Evolutionary conservation across 805 yeast genomes (phyloP), one percentile per base, ranked within the genome.

Genomic region (Lipomyces orientalis): DNA sequence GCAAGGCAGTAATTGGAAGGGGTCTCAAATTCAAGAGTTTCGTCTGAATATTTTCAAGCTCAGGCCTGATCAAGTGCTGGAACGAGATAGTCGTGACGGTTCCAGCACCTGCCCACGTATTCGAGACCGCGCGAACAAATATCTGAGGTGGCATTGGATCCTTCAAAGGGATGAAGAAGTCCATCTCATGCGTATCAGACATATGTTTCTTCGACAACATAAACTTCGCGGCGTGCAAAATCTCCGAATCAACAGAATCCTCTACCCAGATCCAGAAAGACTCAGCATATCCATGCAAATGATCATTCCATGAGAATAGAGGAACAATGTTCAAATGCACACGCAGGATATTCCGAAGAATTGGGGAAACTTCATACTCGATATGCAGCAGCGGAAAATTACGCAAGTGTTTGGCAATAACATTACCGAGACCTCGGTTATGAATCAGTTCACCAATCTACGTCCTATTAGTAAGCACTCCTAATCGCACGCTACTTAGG

Each of bases 251-350:
- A 64, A 89, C 91, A 2, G 94, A 87, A 71, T 91, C 96, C 76
- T 93, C 98, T 5, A 94, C 96, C 70, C 94, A 84, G 2, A 95
- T 84, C 99, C 99, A 95, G 74, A 93, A 95, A 72, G 88, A 84
- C 76, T 93, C 96, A 0, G 90, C 89, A 70, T 84, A 86, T 0
- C 97, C 97, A 78, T 95, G 98, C 63, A 85, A 80, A 64, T 84
- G 85, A 55, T 83, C 86, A 78, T 92, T 97, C 98, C 98, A 95
- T 8, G 81, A 79, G 77, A 95, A 96, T 73, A 90, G 93, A 0
- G 97, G 88, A 43, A 83, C 87, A 31, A 95, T 78, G 7, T 79
- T 77, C 1, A 90, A 84, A 74, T 90, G 93, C 34, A 95, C 86
- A 63, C 97, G 82, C 87, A 94, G 86, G 4, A 95, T 98, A 73